phyloP scores from a whole-genome alignment of 2,329 filamentous ascomycete species.

The Beauveria asiatica region DNA sequence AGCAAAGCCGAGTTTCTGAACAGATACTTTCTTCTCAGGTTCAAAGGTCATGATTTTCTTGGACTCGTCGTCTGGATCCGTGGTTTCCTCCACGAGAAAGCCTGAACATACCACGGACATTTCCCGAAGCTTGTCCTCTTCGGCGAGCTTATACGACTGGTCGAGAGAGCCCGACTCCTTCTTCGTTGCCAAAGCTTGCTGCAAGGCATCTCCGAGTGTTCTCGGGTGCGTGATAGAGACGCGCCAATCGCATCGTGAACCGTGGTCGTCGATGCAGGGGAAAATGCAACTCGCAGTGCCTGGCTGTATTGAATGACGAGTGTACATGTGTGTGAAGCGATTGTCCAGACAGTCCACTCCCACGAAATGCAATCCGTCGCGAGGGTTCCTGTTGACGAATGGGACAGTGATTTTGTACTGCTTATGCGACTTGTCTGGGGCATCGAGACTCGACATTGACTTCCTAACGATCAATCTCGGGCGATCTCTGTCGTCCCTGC shows the following conservation, averaged over 20 bases:
- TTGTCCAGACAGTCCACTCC: constrained; percentile 71
- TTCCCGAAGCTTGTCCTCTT: constrained; percentile 81
- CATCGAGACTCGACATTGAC: constrained; percentile 27
- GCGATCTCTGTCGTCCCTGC: constrained; percentile 30
- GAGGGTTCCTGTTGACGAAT: constrained; percentile 64
- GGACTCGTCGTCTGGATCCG: constrained; percentile 65
- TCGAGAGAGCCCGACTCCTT: constrained; percentile 26
- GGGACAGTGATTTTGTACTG: constrained; percentile 56
- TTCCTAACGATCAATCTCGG: constrained; percentile 37
- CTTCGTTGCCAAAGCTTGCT: constrained; percentile 37
- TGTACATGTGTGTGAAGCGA: constrained; percentile 87
- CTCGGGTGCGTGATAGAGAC: constrained; percentile 78
- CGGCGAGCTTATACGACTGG: constrained; percentile 39
- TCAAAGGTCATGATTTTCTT: constrained; percentile 86
- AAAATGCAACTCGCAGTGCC: constrained; percentile 82
- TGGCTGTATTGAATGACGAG: constrained; percentile 68
- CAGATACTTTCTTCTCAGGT: constrained; percentile 64
- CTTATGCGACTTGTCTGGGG: constrained; percentile 30
- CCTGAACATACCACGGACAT: constrained; percentile 89
- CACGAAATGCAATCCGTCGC: constrained; percentile 87
- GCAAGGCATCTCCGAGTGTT: constrained; percentile 71
- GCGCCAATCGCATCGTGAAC: constrained; percentile 76
- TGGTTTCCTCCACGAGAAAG: constrained; percentile 73
- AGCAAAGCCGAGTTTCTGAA: constrained; percentile 87
- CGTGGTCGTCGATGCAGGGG: constrained; percentile 82